Evolutionary conservation across 2,329 filamentous ascomycete genomes (phyloP), one percentile per base, ranked within the genome.

Genomic region (Myrmaecium sp.): DNA sequence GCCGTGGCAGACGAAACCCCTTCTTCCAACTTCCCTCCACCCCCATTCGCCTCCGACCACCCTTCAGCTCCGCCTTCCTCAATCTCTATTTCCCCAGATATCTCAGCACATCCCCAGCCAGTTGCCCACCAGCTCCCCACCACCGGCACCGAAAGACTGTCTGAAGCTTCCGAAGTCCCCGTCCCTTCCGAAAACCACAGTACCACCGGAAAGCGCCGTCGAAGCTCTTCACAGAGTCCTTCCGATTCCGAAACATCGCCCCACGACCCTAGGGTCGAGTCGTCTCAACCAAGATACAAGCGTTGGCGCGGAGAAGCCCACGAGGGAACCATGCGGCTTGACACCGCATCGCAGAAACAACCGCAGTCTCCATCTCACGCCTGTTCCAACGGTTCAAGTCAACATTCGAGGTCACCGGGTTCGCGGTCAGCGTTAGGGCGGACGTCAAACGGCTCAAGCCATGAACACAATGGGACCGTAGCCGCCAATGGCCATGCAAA

Each of bases 1-100:
- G n/a, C n/a, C n/a, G n/a, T 80, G 75, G 75, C 74, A 66, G 66
- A 76, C 69, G 66, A 70, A 61, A 60, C 47, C 50, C 58, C 66
- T 55, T 58, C 56, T 49, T 53, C 57, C 51, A 51, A 49, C n/a
- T n/a, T n/a, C n/a, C n/a, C n/a, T 53, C 52, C 56, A 54, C 59
- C 67, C 64, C 66, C 64, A 64, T 59, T 64, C 69, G 60, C 64
- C 60, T 57, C 74, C 69, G 74, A 73, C 71, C 54, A 64, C 62
- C 66, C 68, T 63, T 53, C 64, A 57, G 62, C 57, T 49, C 62
- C 66, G 62, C 64, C 56, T 39, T 51, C 56, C 52, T 52, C 59
- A 42, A 49, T 55, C 45, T 51, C 52, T 51, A 45, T 64, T 52
- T 47, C 41, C 46, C 44, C 37, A 40, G 32, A 30, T 42, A 30